Percentiles rank a stretch among this genome's conserved stretches.
Evolutionary conservation across 768 basidiomycete genomes (phyloP).

Genomic region (Lactarius sanguifluus): DNA sequence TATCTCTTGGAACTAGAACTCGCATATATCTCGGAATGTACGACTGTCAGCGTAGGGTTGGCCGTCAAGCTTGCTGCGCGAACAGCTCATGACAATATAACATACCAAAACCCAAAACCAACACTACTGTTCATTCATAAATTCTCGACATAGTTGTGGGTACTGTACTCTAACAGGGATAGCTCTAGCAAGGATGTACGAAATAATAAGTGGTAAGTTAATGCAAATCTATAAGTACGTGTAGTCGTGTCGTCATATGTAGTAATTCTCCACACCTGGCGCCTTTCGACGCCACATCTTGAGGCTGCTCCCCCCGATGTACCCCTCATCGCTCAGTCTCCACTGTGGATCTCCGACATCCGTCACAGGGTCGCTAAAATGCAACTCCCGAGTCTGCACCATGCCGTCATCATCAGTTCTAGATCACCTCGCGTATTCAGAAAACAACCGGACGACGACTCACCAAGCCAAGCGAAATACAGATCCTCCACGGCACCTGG

Average conservation of each 20-base stretch:
- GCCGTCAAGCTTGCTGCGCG: no score
- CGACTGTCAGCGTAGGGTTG: no score
- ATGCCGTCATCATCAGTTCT: not conserved
- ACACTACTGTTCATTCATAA: not conserved
- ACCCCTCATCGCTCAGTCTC: constrained; percentile 28
- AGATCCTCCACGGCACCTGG: constrained; percentile 24
- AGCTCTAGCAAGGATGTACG: not conserved
- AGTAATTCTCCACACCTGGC: constrained; percentile 30
- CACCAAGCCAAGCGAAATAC: constrained; percentile 33
- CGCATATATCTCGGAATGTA: no score
- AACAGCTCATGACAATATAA: no score
- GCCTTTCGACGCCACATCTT: constrained; percentile 32
- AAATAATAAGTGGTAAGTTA: constrained; percentile 2
- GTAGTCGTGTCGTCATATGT: constrained; percentile 3
- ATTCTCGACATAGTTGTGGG: not conserved
- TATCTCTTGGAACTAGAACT: no score
- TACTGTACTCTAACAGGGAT: not conserved
- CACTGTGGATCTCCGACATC: constrained; percentile 23
- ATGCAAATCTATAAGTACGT: not conserved
- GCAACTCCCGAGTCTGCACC: constrained; percentile 29
- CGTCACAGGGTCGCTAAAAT: constrained; percentile 32
- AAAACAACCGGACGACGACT: constrained; percentile 2
- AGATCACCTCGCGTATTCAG: not conserved
- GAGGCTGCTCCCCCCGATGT: constrained; percentile 27
- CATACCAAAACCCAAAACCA: no score